Percentiles rank a stretch among this genome's conserved stretches.
phyloP scores from a whole-genome alignment of 2,329 filamentous ascomycete genomes.

The Tolypocladium tropicale region DNA sequence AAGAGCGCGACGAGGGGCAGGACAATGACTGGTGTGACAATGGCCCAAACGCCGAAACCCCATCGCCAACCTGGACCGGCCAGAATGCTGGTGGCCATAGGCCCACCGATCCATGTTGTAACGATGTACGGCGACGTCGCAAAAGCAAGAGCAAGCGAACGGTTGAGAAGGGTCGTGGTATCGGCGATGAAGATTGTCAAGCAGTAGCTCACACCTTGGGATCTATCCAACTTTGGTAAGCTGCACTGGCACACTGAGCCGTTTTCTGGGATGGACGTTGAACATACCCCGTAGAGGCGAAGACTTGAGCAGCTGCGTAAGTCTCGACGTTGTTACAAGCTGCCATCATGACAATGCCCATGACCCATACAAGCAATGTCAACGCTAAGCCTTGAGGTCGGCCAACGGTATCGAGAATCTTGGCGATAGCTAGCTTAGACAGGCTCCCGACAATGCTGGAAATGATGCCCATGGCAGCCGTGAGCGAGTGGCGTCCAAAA shows the following conservation, averaged over 20 bases:
- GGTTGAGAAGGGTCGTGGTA: constrained; percentile 3
- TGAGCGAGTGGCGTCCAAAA: constrained; percentile 37
- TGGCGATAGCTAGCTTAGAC: constrained; percentile 50
- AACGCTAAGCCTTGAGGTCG: constrained; percentile 46
- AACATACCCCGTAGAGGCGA: constrained; percentile 39
- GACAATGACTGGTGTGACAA: constrained; percentile 50
- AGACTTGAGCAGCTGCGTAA: constrained; percentile 47
- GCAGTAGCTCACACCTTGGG: constrained; percentile 29
- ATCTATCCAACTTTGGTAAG: constrained; percentile 9
- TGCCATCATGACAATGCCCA: constrained; percentile 50
- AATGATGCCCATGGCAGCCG: constrained; percentile 38
- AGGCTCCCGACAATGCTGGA: constrained; percentile 41
- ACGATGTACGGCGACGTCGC: constrained; percentile 56
- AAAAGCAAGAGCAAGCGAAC: constrained; percentile 50
- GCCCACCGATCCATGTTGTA: constrained; percentile 52
- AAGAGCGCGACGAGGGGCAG: constrained; percentile 47
- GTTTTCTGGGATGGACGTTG: not conserved
- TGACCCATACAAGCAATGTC: constrained; percentile 34
- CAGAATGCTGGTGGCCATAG: constrained; percentile 42
- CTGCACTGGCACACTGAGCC: not conserved
- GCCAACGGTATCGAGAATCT: constrained; percentile 52
- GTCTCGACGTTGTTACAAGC: constrained; percentile 30
- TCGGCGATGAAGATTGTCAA: constrained; percentile 16
- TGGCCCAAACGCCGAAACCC: constrained; percentile 56
- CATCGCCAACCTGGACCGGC: constrained; percentile 49